phyloP scores from a whole-genome alignment of 345 rosid genomes.

The Arabidopsis suecica region DNA sequence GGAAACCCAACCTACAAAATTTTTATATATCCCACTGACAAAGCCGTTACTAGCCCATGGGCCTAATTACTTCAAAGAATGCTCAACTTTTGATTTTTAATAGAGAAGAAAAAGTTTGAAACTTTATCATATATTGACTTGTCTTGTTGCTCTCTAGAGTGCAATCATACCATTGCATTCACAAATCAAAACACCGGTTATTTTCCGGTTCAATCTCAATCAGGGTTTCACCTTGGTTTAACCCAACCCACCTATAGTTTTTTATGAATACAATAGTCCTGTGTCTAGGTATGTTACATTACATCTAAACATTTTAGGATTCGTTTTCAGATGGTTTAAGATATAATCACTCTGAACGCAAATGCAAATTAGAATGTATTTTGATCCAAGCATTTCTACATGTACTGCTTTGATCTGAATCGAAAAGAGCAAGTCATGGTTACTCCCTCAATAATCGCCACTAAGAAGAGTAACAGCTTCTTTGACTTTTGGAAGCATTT shows the following conservation, averaged over 20 bases:
- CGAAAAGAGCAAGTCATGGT: conserved; percentile 34
- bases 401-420: not conserved
- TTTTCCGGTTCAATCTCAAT: not conserved
- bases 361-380: conserved; percentile 2
- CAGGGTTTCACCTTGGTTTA: not conserved
- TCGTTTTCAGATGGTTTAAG: not conserved
- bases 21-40: not conserved
- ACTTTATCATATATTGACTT: not conserved
- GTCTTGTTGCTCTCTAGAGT: not conserved
- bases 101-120: not conserved
- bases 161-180: not conserved
- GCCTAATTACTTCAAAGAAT: not conserved
- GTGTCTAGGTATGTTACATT: not conserved
- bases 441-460: conserved; percentile 31
- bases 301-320: not conserved
- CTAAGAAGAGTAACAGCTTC: conserved; percentile 26
- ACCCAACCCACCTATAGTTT: not conserved
- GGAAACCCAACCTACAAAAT: not conserved
- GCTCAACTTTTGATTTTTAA: not conserved
- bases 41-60: conserved; percentile 24
- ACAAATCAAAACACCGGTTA: conserved; percentile 7
- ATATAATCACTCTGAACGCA: not conserved
- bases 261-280: not conserved
- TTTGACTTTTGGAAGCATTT: conserved; percentile 29
- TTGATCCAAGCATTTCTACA: not conserved